Conservation (phyloP, 2,329 filamentous ascomycete genomes). For the Nigrospora osmanthi region DNA sequence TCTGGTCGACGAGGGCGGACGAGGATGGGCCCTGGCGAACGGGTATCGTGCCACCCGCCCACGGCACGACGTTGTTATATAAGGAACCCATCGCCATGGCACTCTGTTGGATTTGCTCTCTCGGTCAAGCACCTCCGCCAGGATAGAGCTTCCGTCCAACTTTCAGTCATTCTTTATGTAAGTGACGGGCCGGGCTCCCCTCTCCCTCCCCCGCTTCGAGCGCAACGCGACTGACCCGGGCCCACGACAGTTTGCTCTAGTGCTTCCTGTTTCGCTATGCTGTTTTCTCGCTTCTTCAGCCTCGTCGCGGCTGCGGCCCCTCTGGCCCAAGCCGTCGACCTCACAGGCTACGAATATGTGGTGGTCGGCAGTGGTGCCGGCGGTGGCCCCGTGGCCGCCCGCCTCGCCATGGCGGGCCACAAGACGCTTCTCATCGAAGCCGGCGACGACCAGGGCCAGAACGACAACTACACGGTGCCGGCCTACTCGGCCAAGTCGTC, state of each 20-base stretch:
- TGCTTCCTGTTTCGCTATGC: not conserved
- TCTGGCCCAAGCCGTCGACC: slow-evolving; percentile 12
- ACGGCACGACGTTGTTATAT: too few species aligned
- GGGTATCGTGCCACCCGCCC: too few species aligned
- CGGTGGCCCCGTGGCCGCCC: slow-evolving; percentile 49
- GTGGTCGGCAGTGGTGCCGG: slow-evolving; percentile 54
- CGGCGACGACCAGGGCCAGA: slow-evolving; percentile 44
- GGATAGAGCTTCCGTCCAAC: not conserved
- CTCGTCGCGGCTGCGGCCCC: slow-evolving; percentile 11
- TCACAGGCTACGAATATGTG: slow-evolving; percentile 48
- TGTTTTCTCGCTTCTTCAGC: slow-evolving; percentile 2
- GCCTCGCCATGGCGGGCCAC: slow-evolving; percentile 50
- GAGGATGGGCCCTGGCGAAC: too few species aligned
- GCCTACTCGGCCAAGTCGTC: slow-evolving; percentile 41
- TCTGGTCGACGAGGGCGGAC: too few species aligned
- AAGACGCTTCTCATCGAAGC: slow-evolving; percentile 52
- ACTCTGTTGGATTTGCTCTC: not conserved
- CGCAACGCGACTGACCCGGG: not conserved
- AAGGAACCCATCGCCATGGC: too few species aligned
- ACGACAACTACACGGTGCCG: slow-evolving; percentile 42
- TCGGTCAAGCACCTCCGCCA: not conserved
- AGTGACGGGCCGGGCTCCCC: not conserved
- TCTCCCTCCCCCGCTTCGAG: not conserved
- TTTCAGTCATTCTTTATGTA: slow-evolving; percentile 1
- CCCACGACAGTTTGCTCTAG: not conserved